phyloP scores from a whole-genome alignment of 2,329 filamentous ascomycete species.

The Fusarium agapanthi region DNA sequence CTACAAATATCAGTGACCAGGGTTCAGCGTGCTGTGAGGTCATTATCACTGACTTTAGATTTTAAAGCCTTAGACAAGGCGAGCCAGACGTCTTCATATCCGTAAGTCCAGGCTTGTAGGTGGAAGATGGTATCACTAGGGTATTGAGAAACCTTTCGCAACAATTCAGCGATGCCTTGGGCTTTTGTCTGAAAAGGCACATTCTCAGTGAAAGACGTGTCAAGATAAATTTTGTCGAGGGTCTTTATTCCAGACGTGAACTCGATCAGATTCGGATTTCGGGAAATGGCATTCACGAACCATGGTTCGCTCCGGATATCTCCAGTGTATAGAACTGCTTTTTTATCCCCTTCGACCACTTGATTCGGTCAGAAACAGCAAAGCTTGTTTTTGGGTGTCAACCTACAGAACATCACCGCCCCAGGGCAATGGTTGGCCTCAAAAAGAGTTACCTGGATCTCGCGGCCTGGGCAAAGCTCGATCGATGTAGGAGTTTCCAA shows the following conservation, averaged over 20 bases:
- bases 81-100: conserved; percentile 91
- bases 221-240: conserved; percentile 86
- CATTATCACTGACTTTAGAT: conserved; percentile 59
- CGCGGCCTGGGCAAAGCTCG: conserved; percentile 73
- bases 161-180: conserved; percentile 77
- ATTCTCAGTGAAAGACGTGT: conserved; percentile 76
- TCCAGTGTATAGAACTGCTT: conserved; percentile 85
- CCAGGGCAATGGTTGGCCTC: conserved; percentile 94
- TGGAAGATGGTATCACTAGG: conserved; percentile 81
- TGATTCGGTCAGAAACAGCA: neutral
- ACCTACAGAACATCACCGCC: conserved; percentile 83
- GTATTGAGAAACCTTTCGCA: conserved; percentile 74
- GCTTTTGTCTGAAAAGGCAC: conserved; percentile 69
- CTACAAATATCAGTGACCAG: conserved; percentile 46
- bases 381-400: accelerated
- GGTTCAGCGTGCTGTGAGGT: accelerated
- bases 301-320: conserved; percentile 87
- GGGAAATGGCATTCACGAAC: conserved; percentile 79
- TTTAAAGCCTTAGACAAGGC: conserved; percentile 76
- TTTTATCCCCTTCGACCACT: conserved; percentile 78
- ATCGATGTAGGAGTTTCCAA: conserved; percentile 81
- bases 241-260: conserved; percentile 73
- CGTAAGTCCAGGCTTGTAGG: conserved; percentile 88
- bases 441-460: conserved; percentile 83
- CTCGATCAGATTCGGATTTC: conserved; percentile 77